Conservation (phyloP, 2,329 filamentous ascomycete genomes). For the Fusarium praegraminearum region DNA sequence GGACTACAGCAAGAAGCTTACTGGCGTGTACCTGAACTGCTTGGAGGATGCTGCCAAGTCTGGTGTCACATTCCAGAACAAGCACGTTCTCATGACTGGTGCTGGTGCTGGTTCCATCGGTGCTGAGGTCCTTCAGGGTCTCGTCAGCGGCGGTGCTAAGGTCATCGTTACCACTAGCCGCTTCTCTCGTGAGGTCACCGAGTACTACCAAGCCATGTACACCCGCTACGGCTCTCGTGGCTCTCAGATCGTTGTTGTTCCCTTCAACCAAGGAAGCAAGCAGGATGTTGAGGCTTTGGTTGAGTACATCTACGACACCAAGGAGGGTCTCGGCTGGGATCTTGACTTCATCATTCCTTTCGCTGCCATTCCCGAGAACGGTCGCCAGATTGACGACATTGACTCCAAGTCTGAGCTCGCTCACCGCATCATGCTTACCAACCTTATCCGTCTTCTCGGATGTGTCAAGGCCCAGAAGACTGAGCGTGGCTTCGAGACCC, state of each 20-base stretch:
- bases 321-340: constrained; percentile 98
- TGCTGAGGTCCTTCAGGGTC: constrained; percentile 93
- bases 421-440: constrained; percentile 99
- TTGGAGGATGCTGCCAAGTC: constrained; percentile 87
- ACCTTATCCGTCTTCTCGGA: constrained; percentile 90
- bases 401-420: constrained; percentile 98
- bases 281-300: constrained; percentile 95
- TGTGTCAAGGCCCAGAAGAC: constrained; percentile 92
- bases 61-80: constrained; percentile 92
- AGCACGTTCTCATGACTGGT: constrained; percentile 98
- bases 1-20: constrained; percentile 99
- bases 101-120: constrained; percentile 98
- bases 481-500: constrained; percentile 88
- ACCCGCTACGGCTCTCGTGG: constrained; percentile 92
- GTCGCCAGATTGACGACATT: constrained; percentile 94
- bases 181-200: constrained; percentile 96
- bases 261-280: constrained; percentile 99
- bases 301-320: constrained; percentile 95
- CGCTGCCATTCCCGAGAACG: constrained; percentile 96
- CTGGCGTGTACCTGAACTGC: constrained; percentile 90
- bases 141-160: constrained; percentile 96
- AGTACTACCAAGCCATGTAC: constrained; percentile 99
- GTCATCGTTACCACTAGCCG: constrained; percentile 96
- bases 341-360: constrained; percentile 96
- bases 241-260: constrained; percentile 96